Evolutionary conservation across 305 asterid genomes (phyloP).

Genomic region (Fraxinus angustifolia): DNA sequence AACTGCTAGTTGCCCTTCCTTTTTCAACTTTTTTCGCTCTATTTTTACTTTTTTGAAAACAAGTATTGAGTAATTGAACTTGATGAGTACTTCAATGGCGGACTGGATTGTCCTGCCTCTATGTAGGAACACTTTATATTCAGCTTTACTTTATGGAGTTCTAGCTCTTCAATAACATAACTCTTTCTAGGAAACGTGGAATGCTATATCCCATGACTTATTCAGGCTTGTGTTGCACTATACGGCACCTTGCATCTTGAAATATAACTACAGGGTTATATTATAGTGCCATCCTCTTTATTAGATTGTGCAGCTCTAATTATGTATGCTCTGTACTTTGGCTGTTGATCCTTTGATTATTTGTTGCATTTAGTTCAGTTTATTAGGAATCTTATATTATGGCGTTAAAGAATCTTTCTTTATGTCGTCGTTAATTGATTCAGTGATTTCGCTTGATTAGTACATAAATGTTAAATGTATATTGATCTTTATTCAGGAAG

Average conservation of each 20-base stretch:
- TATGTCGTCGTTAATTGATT: not conserved
- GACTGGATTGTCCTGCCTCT: slow-evolving; percentile 50
- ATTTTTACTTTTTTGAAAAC: slow-evolving; percentile 34
- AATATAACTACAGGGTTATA: slow-evolving; percentile 27
- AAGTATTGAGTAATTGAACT: slow-evolving; percentile 38
- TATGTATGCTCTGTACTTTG: not conserved
- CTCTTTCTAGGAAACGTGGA: slow-evolving; percentile 46
- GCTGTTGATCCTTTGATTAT: not conserved
- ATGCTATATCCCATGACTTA: slow-evolving; percentile 39
- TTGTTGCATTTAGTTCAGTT: not conserved
- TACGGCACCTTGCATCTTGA: slow-evolving; percentile 28
- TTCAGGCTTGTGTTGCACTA: slow-evolving; percentile 33
- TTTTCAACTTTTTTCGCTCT: slow-evolving; percentile 27
- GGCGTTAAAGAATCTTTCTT: slow-evolving; percentile 5
- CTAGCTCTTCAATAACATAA: slow-evolving; percentile 47
- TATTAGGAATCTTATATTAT: slow-evolving; percentile 3
- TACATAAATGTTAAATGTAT: not conserved
- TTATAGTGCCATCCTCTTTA: slow-evolving; percentile 10
- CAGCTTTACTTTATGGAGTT: slow-evolving; percentile 40
- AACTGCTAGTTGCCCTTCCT: slow-evolving; percentile 34
- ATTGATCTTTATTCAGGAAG: not conserved
- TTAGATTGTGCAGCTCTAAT: slow-evolving; percentile 29
- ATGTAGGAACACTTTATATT: slow-evolving; percentile 59
- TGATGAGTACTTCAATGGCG: slow-evolving; percentile 43
- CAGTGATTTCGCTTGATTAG: slow-evolving; percentile 16